phyloP scores from a whole-genome alignment of 352 stramenopile genomes.

The Pythium chondricola region DNA sequence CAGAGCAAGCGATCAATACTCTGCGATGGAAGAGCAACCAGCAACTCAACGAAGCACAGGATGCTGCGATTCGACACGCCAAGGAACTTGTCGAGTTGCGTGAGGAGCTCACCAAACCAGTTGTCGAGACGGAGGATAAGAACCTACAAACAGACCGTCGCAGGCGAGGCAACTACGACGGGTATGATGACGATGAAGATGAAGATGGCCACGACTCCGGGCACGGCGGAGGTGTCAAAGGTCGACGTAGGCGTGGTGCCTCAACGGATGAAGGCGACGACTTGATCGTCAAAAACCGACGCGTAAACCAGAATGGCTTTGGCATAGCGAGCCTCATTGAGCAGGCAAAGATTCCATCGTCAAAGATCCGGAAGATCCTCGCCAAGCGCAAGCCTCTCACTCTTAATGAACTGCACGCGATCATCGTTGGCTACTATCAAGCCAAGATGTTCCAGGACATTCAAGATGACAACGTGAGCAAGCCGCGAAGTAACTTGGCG shows the following conservation, averaged over 20 bases:
- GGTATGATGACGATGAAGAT: slow-evolving; percentile 15
- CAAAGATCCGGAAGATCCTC: slow-evolving; percentile 71
- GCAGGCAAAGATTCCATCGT: slow-evolving; percentile 58
- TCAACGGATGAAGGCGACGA: slow-evolving; percentile 28
- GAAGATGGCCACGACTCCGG: slow-evolving; percentile 20
- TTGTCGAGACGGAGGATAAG: slow-evolving; percentile 30
- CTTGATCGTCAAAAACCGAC: slow-evolving; percentile 49
- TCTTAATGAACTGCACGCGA: slow-evolving; percentile 59
- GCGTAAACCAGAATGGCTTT: slow-evolving; percentile 55
- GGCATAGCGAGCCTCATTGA: slow-evolving; percentile 77
- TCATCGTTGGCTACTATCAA: slow-evolving; percentile 76
- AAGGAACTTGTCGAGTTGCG: slow-evolving; percentile 32
- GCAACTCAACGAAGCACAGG: slow-evolving; percentile 35
- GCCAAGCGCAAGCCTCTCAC: slow-evolving; percentile 68
- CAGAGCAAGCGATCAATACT: slow-evolving; percentile 35
- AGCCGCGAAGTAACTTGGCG: slow-evolving; percentile 46
- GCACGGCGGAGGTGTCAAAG: slow-evolving; percentile 2
- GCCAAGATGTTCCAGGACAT: slow-evolving; percentile 78
- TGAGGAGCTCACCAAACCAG: slow-evolving; percentile 25
- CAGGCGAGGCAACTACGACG: background rate
- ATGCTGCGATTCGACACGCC: slow-evolving; percentile 22
- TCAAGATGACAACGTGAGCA: slow-evolving; percentile 57
- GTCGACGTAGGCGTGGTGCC: slow-evolving; percentile 22
- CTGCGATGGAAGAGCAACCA: slow-evolving; percentile 54
- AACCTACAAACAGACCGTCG: slow-evolving; percentile 34